Evolutionary conservation across 2,329 filamentous ascomycete genomes (phyloP).

Genomic region (Zelopaecilomyces penicillatus): DNA sequence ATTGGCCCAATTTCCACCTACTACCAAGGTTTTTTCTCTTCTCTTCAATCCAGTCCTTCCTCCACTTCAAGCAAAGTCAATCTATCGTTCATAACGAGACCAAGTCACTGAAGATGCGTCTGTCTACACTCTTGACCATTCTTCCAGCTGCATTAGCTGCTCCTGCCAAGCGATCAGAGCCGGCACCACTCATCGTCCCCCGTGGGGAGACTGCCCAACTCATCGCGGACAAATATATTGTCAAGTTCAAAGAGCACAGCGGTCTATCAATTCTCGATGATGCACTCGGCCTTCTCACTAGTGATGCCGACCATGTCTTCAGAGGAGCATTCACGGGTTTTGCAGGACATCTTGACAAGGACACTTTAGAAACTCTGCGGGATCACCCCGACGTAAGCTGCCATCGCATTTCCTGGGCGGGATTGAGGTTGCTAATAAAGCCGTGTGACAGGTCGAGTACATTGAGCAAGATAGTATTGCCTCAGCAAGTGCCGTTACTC

Average conservation of each 20-base stretch:
- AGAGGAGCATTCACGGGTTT: slow-evolving; percentile 14
- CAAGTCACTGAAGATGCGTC: slow-evolving; percentile 6
- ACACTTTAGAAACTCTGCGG: slow-evolving; percentile 11
- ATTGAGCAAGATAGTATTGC: slow-evolving; percentile 27
- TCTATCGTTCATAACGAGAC: no score
- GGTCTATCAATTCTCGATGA: slow-evolving; percentile 3
- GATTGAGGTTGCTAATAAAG: no score
- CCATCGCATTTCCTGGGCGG: not conserved
- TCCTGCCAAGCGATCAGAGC: slow-evolving; percentile 13
- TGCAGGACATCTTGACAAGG: slow-evolving; percentile 12
- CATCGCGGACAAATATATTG: slow-evolving; percentile 20
- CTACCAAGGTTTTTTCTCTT: no score
- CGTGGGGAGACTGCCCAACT: slow-evolving; percentile 5
- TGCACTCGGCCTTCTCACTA: slow-evolving; percentile 9
- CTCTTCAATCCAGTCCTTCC: no score
- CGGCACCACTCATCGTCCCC: slow-evolving; percentile 16
- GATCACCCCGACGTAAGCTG: slow-evolving; percentile 12
- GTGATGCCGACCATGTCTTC: slow-evolving; percentile 17
- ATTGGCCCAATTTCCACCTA: no score
- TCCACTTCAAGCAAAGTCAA: no score
- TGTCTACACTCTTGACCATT: slow-evolving; percentile 13
- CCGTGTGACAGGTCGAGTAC: slow-evolving; percentile 19
- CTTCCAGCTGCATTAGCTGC: slow-evolving; percentile 12
- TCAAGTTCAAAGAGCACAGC: slow-evolving; percentile 17
- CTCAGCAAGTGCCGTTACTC: slow-evolving; percentile 9